Evolutionary conservation across 2,329 filamentous ascomycete species (phyloP).

Genomic region (Fusarium odoratissimum): DNA sequence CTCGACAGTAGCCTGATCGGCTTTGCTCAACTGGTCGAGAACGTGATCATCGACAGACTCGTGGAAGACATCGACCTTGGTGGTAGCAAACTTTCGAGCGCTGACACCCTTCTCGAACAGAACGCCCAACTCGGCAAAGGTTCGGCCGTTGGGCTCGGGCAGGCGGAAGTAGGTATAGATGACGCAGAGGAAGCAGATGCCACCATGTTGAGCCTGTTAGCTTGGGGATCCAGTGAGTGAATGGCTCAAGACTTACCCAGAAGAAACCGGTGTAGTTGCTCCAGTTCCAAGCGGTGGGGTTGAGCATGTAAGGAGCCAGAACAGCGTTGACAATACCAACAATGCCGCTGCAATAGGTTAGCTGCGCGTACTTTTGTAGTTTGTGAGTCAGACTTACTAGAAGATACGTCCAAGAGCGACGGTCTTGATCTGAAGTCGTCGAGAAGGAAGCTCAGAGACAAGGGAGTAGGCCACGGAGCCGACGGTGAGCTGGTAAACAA

Average conservation of each 20-base stretch:
- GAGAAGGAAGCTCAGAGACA: slow-evolving; percentile 84
- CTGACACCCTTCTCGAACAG: slow-evolving; percentile 80
- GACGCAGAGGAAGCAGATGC: slow-evolving; percentile 82
- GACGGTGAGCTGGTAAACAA: slow-evolving; percentile 87
- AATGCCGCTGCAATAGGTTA: slow-evolving; percentile 67
- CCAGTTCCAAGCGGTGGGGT: slow-evolving; percentile 89
- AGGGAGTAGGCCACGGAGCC: slow-evolving; percentile 92
- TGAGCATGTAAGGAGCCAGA: slow-evolving; percentile 92
- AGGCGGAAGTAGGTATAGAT: slow-evolving; percentile 71
- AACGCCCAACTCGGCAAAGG: slow-evolving; percentile 87
- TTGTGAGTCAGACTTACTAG: slow-evolving; percentile 60
- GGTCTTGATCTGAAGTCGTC: slow-evolving; percentile 89
- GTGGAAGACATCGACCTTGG: slow-evolving; percentile 67
- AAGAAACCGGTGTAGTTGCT: slow-evolving; percentile 89
- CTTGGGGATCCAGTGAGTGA: rapidly evolving
- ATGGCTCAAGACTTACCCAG: slow-evolving; percentile 63
- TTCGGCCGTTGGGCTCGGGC: slow-evolving; percentile 82
- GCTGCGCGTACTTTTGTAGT: not conserved
- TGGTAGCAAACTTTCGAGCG: slow-evolving; percentile 78
- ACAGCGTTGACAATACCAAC: slow-evolving; percentile 85
- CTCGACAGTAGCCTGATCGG: slow-evolving; percentile 23
- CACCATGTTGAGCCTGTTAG: slow-evolving; percentile 46
- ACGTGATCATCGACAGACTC: slow-evolving; percentile 61
- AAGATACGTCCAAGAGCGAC: slow-evolving; percentile 86
- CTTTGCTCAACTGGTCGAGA: slow-evolving; percentile 59